Evolutionary conservation across 331 rosid species (phyloP).

Genomic region (Spiraea crenata): DNA sequence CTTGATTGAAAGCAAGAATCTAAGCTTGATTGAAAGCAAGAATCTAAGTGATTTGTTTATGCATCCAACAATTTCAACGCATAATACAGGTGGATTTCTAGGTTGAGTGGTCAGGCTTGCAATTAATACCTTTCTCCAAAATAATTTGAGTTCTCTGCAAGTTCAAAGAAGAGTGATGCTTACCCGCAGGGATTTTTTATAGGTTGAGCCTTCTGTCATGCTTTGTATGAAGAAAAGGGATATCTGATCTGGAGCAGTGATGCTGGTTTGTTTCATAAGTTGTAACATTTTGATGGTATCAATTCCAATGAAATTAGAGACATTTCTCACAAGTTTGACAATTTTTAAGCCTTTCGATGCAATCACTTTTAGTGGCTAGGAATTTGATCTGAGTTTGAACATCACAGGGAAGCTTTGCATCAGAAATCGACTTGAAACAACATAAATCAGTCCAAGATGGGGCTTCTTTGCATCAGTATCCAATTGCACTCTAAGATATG

Average conservation of each 20-base stretch:
- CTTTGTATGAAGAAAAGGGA: not conserved
- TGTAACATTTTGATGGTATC: not conserved
- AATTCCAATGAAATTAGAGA: no score
- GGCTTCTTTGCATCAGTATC: no score
- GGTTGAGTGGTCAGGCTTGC: constrained; percentile 1
- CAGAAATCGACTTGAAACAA: no score
- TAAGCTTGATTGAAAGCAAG: constrained; percentile 31
- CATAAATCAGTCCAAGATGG: no score
- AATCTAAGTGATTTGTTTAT: not conserved
- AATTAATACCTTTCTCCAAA: not conserved
- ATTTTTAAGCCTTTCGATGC: no score
- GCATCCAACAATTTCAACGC: not conserved
- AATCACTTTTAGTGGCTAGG: no score
- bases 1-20: constrained; percentile 30
- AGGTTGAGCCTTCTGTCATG: no score
- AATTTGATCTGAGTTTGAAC: no score
- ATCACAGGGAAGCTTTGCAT: no score
- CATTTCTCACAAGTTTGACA: no score
- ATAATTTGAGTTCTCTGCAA: not conserved
- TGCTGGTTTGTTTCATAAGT: not conserved
- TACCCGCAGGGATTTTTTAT: not conserved
- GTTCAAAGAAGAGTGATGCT: no score
- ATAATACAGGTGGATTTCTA: not conserved
- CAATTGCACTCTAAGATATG: no score
- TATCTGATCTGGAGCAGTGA: not conserved